Percentiles rank a stretch among this genome's conserved stretches.
phyloP scores from a whole-genome alignment of 2,329 filamentous ascomycete species.

The Curvularia lunata region DNA sequence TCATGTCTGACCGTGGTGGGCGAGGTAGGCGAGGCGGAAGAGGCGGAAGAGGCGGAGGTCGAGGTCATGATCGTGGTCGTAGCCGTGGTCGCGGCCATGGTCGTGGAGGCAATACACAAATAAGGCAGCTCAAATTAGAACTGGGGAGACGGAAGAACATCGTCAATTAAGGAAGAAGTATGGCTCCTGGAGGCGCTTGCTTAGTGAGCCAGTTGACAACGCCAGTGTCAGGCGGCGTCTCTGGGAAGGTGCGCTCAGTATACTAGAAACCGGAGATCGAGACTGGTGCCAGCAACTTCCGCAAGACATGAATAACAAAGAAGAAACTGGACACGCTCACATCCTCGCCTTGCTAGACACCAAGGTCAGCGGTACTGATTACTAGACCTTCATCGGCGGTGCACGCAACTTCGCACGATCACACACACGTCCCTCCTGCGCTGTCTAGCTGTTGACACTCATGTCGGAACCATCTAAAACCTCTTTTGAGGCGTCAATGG shows the following conservation, averaged over 20 bases:
- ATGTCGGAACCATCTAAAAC: conserved; percentile 44
- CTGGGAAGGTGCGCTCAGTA: conserved; percentile 38
- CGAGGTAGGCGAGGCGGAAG: conserved; percentile 1
- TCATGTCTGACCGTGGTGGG: conserved; percentile 1
- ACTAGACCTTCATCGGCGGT: conserved; percentile 14
- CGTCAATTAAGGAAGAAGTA: conserved; percentile 32
- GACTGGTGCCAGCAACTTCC: conserved; percentile 44
- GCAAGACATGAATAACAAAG: conserved; percentile 39
- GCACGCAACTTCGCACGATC: conserved; percentile 31
- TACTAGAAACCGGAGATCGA: conserved; percentile 38
- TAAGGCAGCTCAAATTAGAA: conserved; percentile 4
- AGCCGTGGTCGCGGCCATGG: conserved; percentile 4
- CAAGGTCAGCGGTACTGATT: conserved; percentile 1
- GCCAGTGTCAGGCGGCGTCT: conserved; percentile 25
- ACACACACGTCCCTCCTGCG: conserved; percentile 45
- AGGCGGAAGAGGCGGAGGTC: not conserved
- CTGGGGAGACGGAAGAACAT: conserved; percentile 32
- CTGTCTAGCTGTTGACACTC: conserved; percentile 46
- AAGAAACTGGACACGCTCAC: conserved; percentile 36
- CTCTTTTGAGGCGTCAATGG: conserved; percentile 45
- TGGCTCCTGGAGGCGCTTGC: conserved; percentile 35
- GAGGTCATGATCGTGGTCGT: not conserved
- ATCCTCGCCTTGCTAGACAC: conserved; percentile 34
- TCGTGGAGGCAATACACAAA: not conserved
- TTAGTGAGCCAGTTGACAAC: conserved; percentile 30